phyloP scores from a whole-genome alignment of 2,329 filamentous ascomycete species.

The Sporothrix pseudoabietina region DNA sequence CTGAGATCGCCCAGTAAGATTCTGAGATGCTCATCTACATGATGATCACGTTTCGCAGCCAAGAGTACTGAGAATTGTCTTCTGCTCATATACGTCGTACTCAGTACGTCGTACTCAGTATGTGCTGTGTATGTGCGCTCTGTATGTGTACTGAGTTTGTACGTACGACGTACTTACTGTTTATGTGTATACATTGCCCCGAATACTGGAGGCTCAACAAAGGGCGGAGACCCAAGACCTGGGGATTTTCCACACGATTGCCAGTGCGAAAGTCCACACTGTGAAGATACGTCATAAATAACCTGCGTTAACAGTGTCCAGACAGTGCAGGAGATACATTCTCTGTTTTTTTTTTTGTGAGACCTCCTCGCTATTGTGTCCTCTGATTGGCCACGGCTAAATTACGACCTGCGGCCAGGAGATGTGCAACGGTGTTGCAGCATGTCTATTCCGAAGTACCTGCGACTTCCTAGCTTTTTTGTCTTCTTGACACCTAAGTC shows the following conservation, averaged over 20 bases:
- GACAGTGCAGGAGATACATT: neutral
- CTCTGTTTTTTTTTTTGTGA: neutral
- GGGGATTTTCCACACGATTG: neutral
- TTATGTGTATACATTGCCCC: neutral
- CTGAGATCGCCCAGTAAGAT: too few relatives aligned
- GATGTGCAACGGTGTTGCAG: conserved; percentile 25
- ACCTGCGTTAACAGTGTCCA: neutral
- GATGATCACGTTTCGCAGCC: neutral
- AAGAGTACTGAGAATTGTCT: neutral
- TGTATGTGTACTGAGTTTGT: too few relatives aligned
- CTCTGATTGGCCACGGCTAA: conserved; percentile 42
- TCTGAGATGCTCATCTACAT: neutral
- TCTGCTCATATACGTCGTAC: too few relatives aligned
- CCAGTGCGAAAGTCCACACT: neutral
- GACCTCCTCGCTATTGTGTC: neutral
- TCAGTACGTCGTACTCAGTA: too few relatives aligned
- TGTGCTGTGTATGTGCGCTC: too few relatives aligned
- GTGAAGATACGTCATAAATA: neutral
- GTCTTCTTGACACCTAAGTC: neutral
- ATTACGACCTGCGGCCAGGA: conserved; percentile 39
- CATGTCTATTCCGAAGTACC: conserved; percentile 17
- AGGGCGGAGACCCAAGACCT: neutral
- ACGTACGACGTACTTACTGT: too few relatives aligned
- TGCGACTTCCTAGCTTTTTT: neutral
- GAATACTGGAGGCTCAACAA: neutral